Conservation (phyloP, 1,284 basidiomycete species). For the Cryptococcus amylolentus region DNA sequence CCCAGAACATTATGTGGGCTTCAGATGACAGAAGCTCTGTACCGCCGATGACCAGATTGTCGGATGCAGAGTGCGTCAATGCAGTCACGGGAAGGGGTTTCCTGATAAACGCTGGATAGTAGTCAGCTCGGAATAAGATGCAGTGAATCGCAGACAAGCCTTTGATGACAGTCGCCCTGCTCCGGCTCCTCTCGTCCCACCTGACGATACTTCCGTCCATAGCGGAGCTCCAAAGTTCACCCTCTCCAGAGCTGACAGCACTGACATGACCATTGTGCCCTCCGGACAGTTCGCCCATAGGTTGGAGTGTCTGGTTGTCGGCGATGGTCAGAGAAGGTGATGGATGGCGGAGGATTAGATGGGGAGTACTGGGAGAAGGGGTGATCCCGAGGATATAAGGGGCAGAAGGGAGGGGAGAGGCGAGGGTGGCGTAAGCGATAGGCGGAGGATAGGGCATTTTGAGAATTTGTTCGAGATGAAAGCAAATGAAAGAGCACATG, state of each 20-base stretch:
- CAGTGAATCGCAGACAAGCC: slow-evolving; percentile 24
- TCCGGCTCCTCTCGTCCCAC: slow-evolving; percentile 46
- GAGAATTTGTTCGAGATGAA: background rate
- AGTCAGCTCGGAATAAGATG: background rate
- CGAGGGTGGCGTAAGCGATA: slow-evolving; percentile 39
- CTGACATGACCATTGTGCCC: slow-evolving; percentile 38
- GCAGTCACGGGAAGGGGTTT: slow-evolving; percentile 46
- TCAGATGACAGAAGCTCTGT: slow-evolving; percentile 52
- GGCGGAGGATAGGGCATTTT: slow-evolving; percentile 41
- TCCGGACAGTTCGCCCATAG: slow-evolving; percentile 34
- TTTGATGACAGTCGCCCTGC: slow-evolving; percentile 36
- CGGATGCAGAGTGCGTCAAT: slow-evolving; percentile 36
- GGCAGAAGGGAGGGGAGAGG: slow-evolving; percentile 20
- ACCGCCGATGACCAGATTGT: slow-evolving; percentile 51
- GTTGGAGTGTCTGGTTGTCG: slow-evolving; percentile 43
- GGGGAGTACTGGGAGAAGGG: slow-evolving; percentile 35
- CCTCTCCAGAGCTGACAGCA: slow-evolving; percentile 27
- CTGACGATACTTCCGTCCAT: slow-evolving; percentile 43
- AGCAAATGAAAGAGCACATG: too few species aligned
- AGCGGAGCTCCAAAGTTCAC: slow-evolving; percentile 40
- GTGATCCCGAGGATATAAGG: slow-evolving; percentile 47
- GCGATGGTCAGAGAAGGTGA: slow-evolving; percentile 38
- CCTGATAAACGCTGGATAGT: slow-evolving; percentile 37
- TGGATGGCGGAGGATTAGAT: slow-evolving; percentile 46
- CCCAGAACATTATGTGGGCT: slow-evolving; percentile 53